These are phyloP conservation scores for Talaromyces amestolkiae DNA, from an alignment of 2,329 filamentous ascomycete genomes.

Conservation along the genomic window DNA sequence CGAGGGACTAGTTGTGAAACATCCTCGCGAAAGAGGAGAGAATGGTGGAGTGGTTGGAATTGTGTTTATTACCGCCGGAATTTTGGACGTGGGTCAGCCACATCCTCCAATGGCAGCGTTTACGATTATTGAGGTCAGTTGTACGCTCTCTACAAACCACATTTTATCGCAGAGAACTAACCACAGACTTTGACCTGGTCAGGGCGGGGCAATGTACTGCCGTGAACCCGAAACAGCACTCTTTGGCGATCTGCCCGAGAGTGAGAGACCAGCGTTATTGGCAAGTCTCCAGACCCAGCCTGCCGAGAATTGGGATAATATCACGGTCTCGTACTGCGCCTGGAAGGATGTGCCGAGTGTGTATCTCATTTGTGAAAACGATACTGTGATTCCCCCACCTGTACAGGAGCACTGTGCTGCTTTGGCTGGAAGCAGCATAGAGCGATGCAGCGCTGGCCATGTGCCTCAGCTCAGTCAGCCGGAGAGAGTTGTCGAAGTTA, in stretches of 20 bases:
- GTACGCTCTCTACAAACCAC: background rate
- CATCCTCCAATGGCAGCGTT: slow-evolving; percentile 6
- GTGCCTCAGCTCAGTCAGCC: slow-evolving; percentile 14
- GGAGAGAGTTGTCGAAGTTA: slow-evolving; percentile 15
- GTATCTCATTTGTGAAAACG: slow-evolving; percentile 6
- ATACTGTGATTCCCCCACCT: background rate
- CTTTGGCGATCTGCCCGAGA: background rate
- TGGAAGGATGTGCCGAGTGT: slow-evolving; percentile 17
- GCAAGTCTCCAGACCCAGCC: background rate
- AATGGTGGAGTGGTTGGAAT: slow-evolving; percentile 10
- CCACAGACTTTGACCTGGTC: background rate
- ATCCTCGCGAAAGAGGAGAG: background rate
- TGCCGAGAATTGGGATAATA: slow-evolving; percentile 5
- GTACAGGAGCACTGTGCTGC: slow-evolving; percentile 15
- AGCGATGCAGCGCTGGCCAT: slow-evolving; percentile 13
- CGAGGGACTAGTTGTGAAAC: slow-evolving; percentile 75
- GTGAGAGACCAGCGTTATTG: background rate
- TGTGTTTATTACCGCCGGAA: slow-evolving; percentile 2
- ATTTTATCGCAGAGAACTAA: background rate
- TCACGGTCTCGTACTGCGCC: slow-evolving; percentile 1
- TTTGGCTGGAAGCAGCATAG: slow-evolving; percentile 6
- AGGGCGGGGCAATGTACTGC: background rate
- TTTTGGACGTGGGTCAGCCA: background rate
- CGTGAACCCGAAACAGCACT: background rate
- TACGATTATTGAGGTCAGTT: slow-evolving; percentile 7